A percentile compares a stretch with the other conserved stretches of the same genome.
These are phyloP conservation scores for Calocera cornea DNA, from an alignment of 768 basidiomycete species.

Conservation along the genomic window DNA sequence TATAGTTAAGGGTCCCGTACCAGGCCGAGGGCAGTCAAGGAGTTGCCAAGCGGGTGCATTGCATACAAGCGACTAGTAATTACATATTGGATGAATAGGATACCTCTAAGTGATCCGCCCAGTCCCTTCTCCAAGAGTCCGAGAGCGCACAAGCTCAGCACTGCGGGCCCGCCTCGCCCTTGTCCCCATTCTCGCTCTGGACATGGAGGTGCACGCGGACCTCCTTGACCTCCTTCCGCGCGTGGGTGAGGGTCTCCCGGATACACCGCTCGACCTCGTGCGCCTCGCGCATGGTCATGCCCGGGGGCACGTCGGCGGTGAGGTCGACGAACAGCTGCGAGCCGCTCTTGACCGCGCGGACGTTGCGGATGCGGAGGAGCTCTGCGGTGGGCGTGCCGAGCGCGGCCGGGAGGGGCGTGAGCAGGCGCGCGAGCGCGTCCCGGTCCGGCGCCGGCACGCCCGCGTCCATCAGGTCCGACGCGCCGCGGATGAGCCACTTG, in stretches of 20 bases:
- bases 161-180: not conserved
- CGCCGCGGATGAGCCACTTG: conserved; percentile 49
- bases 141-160: not conserved
- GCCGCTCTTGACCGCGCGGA: conserved; percentile 66
- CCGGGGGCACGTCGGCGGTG: conserved; percentile 50
- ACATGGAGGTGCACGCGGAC: conserved; percentile 26
- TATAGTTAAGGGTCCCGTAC: no score
- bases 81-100: not conserved
- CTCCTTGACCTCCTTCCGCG: conserved; percentile 54
- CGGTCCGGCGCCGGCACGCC: conserved; percentile 49
- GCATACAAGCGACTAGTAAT: no score
- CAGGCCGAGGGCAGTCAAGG: no score
- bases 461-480: conserved; percentile 73
- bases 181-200: not conserved
- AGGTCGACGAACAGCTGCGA: conserved; percentile 77
- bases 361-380: conserved; percentile 34
- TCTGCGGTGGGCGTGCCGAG: conserved; percentile 16
- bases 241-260: conserved; percentile 37
- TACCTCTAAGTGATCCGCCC: not conserved
- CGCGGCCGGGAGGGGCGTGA: conserved; percentile 41
- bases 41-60: no score
- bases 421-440: conserved; percentile 38
- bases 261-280: conserved; percentile 52
- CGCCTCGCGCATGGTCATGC: conserved; percentile 43
- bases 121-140: not conserved